These are phyloP conservation scores for Neofusicoccum umdonicola DNA, from an alignment of 2,329 filamentous ascomycete genomes.

Conservation along the genomic window DNA sequence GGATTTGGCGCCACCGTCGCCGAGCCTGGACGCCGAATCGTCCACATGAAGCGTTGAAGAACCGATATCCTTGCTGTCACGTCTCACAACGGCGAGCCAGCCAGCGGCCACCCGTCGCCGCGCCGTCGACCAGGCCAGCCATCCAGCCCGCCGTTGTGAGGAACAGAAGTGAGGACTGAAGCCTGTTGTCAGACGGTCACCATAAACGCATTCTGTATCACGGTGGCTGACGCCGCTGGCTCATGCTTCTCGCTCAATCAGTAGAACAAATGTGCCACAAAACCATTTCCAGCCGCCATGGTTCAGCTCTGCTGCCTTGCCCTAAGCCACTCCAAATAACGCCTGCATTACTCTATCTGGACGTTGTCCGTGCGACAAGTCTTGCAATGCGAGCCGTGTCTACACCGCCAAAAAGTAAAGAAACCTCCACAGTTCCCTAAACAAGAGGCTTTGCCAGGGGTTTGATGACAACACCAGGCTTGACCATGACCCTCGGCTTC, in stretches of 20 bases:
- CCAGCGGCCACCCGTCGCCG: no score
- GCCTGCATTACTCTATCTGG: slow-evolving; percentile 14
- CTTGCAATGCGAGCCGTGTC: slow-evolving; percentile 4
- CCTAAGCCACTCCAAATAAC: neutral
- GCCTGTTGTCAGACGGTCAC: neutral
- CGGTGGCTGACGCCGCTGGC: neutral
- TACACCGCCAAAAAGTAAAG: neutral
- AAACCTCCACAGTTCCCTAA: slow-evolving; percentile 27
- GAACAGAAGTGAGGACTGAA: neutral
- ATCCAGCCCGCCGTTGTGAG: neutral
- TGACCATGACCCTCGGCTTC: slow-evolving; percentile 85
- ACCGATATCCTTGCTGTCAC: neutral
- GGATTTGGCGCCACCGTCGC: neutral
- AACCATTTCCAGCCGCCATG: neutral
- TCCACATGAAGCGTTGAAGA: neutral
- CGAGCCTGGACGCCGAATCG: neutral
- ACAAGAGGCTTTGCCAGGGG: slow-evolving; percentile 77
- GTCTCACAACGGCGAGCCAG: neutral
- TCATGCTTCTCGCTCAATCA: neutral
- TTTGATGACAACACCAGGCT: slow-evolving; percentile 81
- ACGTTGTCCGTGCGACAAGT: slow-evolving; percentile 15
- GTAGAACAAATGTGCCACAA: slow-evolving; percentile 1
- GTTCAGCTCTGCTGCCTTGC: slow-evolving; percentile 1
- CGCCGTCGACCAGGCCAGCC: no score
- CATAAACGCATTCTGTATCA: slow-evolving; percentile 1